Evolutionary conservation across 805 yeast species (phyloP), one percentile per base, ranked within the genome.

Genomic region (Nakazawaea holstii): DNA sequence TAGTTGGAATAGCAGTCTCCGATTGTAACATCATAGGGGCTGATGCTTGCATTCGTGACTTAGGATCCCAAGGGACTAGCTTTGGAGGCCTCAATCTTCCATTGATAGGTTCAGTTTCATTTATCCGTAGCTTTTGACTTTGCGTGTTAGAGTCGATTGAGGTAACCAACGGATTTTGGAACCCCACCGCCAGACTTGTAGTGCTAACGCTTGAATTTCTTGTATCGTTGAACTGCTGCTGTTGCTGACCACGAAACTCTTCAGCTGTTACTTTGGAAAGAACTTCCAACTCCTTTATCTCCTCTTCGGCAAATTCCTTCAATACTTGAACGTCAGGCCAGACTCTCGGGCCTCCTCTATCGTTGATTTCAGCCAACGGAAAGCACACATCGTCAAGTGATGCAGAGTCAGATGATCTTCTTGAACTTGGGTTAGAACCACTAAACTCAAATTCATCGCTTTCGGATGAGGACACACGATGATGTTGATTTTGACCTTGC

Each of bases 311-410:
- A 65, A 82, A 92, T 52, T 90, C 96, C 53, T 82, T 84, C 53
- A 92, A 68, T 0, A 87, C 79, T 30, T 69, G 59, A 14, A 88
- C 68, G 59, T 94, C 97, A 0, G 98, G 99, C 98, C 98, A 92
- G 40, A 63, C 57, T 52, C 67, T 70, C 26, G 57, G 57, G 33
- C 57, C 54, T 24, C 66, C 67, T 6, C 56, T 53, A 15, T 62
- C 69, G 40, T 60, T 61, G 7, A 59, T 44, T 40, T 77, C 79
- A 52, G 84, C 90, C 35, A 90, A 72, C 0, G 96, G 96, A 62
- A 89, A 80, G 59, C 97, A 92, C 26, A 92, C 99, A 65, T 92
- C 99, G 60, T 85, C 91, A 49, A 92, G 67, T 1, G 96, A 87
- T 0, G 95, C 82, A 35, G 80, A 77, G 46, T 77, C 80, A 33